Evolutionary conservation across 495 filamentous ascomycete species (phyloP).

Genomic region (Entonaema liquescens): DNA sequence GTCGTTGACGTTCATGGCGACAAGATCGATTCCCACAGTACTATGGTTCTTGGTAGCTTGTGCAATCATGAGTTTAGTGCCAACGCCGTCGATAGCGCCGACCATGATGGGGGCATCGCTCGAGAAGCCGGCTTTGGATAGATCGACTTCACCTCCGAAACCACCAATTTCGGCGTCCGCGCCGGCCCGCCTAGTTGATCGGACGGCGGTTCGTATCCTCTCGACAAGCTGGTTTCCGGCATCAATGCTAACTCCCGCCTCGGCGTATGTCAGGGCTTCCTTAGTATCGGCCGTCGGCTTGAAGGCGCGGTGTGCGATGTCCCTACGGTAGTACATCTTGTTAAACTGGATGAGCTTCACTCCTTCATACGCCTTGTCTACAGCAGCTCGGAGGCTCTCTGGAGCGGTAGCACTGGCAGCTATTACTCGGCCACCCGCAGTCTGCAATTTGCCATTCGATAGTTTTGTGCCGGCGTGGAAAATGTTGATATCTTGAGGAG

Average conservation of each 20-base stretch:
- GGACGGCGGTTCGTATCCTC: slow-evolving; percentile 84
- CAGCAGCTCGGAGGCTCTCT: slow-evolving; percentile 76
- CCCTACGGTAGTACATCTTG: slow-evolving; percentile 90
- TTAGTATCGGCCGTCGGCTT: slow-evolving; percentile 51
- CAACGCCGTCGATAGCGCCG: slow-evolving; percentile 92
- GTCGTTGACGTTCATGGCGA: slow-evolving; percentile 99
- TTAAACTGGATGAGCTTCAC: slow-evolving; percentile 84
- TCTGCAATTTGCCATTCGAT: slow-evolving; percentile 68
- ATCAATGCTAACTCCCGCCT: slow-evolving; percentile 90
- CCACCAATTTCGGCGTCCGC: slow-evolving; percentile 92
- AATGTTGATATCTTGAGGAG: slow-evolving; percentile 66
- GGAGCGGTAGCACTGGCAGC: slow-evolving; percentile 81
- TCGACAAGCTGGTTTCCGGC: slow-evolving; percentile 90
- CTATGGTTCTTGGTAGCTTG: slow-evolving; percentile 87
- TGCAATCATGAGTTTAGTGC: slow-evolving; percentile 95
- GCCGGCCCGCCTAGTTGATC: slow-evolving; percentile 80
- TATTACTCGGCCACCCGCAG: slow-evolving; percentile 89
- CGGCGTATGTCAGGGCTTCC: slow-evolving; percentile 85
- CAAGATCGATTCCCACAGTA: slow-evolving; percentile 93
- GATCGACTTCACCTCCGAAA: slow-evolving; percentile 89
- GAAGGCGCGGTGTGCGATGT: slow-evolving; percentile 83
- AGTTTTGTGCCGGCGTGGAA: slow-evolving; percentile 94
- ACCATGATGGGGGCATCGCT: slow-evolving; percentile 77
- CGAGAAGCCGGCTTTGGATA: slow-evolving; percentile 77
- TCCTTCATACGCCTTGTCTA: slow-evolving; percentile 82